These are phyloP conservation scores for Linum trigynum DNA, from an alignment of 345 rosid genomes.

Conservation along the genomic window DNA sequence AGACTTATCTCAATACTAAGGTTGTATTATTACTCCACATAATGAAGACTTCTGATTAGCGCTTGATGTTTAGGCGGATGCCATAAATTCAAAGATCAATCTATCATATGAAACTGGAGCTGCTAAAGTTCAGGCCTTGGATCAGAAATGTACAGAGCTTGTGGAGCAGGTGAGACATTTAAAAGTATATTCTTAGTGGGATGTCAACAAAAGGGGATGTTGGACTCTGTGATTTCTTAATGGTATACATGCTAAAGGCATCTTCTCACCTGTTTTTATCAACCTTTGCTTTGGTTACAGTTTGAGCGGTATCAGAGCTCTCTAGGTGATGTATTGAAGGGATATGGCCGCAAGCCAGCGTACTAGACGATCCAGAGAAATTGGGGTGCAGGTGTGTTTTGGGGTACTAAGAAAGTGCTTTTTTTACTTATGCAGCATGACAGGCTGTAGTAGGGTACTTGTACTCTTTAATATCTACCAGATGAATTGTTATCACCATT, in stretches of 20 bases:
- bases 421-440: too few relatives aligned
- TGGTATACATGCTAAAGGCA: neutral
- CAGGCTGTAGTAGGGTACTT: too few relatives aligned
- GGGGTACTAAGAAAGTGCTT: too few relatives aligned
- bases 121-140: constrained; percentile 44
- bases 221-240: neutral
- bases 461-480: too few relatives aligned
- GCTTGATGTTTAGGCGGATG: constrained; percentile 47
- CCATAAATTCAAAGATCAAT: constrained; percentile 42
- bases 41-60: neutral
- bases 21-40: neutral
- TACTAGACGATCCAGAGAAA: too few relatives aligned
- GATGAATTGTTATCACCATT: neutral
- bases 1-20: too few relatives aligned
- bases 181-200: neutral
- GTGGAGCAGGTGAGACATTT: constrained; percentile 47
- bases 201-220: neutral
- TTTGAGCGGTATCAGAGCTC: constrained; percentile 28
- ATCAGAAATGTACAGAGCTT: constrained; percentile 50
- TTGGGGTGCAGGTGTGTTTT: too few relatives aligned
- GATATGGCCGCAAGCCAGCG: too few relatives aligned
- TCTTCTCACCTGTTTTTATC: constrained; percentile 1
- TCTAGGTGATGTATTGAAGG: neutral
- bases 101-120: constrained; percentile 49
- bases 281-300: constrained; percentile 20